phyloP scores from a whole-genome alignment of 305 asterid species.

The Fraxinus sp. region DNA sequence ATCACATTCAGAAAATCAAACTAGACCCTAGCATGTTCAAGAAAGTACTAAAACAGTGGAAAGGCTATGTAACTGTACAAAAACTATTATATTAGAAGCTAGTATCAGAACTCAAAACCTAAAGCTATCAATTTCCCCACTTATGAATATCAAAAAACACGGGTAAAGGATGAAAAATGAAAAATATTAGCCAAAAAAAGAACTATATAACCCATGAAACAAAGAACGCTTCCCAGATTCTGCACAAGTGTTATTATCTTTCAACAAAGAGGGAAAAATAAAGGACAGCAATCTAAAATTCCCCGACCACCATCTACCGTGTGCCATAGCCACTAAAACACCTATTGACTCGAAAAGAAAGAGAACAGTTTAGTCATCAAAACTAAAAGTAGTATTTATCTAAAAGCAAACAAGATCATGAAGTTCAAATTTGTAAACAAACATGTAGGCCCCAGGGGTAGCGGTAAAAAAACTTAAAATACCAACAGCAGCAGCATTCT shows the following conservation, averaged over 20 bases:
- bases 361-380: neutral
- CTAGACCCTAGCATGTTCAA: neutral
- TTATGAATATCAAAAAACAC: neutral
- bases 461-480: neutral
- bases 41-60: neutral
- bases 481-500: neutral
- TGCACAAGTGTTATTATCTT: neutral
- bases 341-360: neutral
- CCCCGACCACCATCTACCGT: conserved; percentile 7
- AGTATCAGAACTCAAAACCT: neutral
- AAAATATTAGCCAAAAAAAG: neutral
- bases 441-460: neutral
- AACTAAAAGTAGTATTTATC: neutral
- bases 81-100: neutral
- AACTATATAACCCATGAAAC: neutral
- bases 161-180: neutral
- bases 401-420: neutral
- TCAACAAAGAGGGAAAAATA: neutral
- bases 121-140: neutral
- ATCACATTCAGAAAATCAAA: conserved; percentile 24
- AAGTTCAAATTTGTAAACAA: neutral
- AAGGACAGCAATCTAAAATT: conserved; percentile 12
- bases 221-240: conserved; percentile 3
- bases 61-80: neutral
- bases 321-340: conserved; percentile 1